Conservation (phyloP, 352 stramenopile species). For the Elongisporangium senticosum region DNA sequence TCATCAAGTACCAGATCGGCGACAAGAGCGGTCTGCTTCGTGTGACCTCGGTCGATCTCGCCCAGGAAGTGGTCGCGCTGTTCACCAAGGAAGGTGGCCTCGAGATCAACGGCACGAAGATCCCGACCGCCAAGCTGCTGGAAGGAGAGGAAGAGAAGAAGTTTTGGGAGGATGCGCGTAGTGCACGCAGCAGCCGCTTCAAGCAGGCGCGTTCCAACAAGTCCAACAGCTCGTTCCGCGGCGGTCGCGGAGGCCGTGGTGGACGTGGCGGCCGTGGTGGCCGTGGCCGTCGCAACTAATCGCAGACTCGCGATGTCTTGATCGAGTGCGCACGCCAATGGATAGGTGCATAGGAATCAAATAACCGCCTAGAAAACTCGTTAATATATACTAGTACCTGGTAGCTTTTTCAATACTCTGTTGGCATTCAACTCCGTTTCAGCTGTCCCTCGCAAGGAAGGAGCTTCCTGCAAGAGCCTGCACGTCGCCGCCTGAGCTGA, state of each 20-base stretch:
- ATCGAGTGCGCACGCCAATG: too few relatives aligned
- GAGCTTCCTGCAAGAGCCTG: conserved; percentile 40
- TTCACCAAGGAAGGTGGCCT: conserved; percentile 53
- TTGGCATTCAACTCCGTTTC: conserved; percentile 5
- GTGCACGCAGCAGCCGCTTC: conserved; percentile 67
- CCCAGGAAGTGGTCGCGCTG: conserved; percentile 57
- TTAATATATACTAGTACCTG: conserved; percentile 23
- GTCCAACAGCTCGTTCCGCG: conserved; percentile 27
- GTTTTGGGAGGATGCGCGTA: conserved; percentile 79
- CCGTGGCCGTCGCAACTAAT: conserved; percentile 31
- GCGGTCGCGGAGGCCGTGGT: conserved; percentile 27
- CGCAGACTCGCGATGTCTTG: neutral
- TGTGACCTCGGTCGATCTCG: conserved; percentile 49
- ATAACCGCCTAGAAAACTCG: neutral
- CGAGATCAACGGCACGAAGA: conserved; percentile 64
- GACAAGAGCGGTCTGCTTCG: conserved; percentile 64
- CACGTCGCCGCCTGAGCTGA: conserved; percentile 62
- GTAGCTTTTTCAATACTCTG: conserved; percentile 10
- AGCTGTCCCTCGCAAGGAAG: conserved; percentile 55
- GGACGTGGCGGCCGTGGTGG: conserved; percentile 34
- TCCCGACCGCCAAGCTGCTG: conserved; percentile 46
- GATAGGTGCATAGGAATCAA: neutral
- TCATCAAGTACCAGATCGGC: conserved; percentile 84
- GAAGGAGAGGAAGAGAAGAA: conserved; percentile 78
- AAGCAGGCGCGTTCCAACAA: conserved; percentile 78